These are phyloP conservation scores for Ceratobasidium sp. DNA, from an alignment of 1,284 basidiomycete genomes.

Conservation along the genomic window DNA sequence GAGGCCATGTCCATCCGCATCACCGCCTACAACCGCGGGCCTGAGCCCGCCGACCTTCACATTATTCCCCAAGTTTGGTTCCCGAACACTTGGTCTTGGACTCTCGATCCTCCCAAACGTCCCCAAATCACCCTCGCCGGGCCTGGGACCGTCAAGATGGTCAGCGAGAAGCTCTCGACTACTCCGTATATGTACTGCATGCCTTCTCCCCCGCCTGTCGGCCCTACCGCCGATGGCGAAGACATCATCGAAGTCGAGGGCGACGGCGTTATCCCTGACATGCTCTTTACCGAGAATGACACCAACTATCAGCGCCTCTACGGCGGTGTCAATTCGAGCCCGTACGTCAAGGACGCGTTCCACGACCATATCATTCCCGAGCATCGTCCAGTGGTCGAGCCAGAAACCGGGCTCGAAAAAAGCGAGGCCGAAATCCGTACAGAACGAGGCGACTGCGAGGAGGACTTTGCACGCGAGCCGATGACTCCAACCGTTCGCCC, in stretches of 20 bases:
- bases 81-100: constrained; percentile 98
- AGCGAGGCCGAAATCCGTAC: constrained; percentile 48
- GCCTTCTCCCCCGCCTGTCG: constrained; percentile 89
- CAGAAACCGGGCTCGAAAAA: constrained; percentile 48
- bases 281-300: constrained; percentile 96
- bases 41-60: constrained; percentile 94
- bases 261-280: constrained; percentile 74
- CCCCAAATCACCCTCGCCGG: constrained; percentile 70
- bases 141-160: constrained; percentile 69
- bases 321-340: constrained; percentile 80
- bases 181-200: constrained; percentile 84
- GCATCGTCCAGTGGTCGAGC: constrained; percentile 66
- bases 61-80: constrained; percentile 97
- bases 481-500: constrained; percentile 54
- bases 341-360: constrained; percentile 97
- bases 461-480: constrained; percentile 32
- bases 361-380: constrained; percentile 92
- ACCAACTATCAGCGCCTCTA: constrained; percentile 95
- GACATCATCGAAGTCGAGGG: constrained; percentile 61
- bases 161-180: constrained; percentile 76
- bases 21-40: constrained; percentile 95
- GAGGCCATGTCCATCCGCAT: constrained; percentile 92
- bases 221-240: constrained; percentile 59
- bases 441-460: constrained; percentile 42
- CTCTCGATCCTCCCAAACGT: constrained; percentile 78